Evolutionary conservation across 768 basidiomycete genomes (phyloP).

Genomic region (Dentipellis sp.): DNA sequence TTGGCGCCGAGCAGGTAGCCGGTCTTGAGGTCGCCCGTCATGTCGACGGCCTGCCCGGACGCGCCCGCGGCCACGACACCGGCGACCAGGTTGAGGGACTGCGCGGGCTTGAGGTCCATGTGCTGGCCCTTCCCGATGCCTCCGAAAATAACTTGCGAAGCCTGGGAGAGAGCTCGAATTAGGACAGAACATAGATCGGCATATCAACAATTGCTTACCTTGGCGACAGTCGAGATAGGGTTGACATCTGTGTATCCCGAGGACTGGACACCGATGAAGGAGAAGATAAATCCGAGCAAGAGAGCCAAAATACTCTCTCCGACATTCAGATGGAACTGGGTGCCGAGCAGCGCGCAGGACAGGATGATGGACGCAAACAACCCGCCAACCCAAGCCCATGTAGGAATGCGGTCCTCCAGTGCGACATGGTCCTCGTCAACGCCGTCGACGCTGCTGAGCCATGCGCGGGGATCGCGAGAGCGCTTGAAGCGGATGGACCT

Average conservation of each 20-base stretch:
- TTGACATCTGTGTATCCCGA: conserved; percentile 53
- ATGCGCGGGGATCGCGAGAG: conserved; percentile 9
- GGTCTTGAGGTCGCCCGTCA: conserved; percentile 65
- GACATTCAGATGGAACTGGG: conserved; percentile 46
- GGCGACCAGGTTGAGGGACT: conserved; percentile 39
- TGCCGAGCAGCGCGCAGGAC: conserved; percentile 43
- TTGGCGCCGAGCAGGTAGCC: conserved; percentile 58
- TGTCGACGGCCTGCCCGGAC: conserved; percentile 50
- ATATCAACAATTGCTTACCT: conserved; percentile 20
- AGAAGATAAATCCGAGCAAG: conserved; percentile 53
- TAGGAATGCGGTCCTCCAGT: conserved; percentile 47
- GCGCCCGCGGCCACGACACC: conserved; percentile 47
- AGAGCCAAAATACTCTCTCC: conserved; percentile 49
- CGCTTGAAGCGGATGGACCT: background rate
- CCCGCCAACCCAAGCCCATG: conserved; percentile 44
- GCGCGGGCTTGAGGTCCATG: conserved; percentile 26
- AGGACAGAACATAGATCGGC: background rate
- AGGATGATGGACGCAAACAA: conserved; percentile 38
- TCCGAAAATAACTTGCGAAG: conserved; percentile 58
- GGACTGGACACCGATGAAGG: conserved; percentile 58
- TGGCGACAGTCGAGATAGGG: conserved; percentile 50
- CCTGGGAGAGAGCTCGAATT: conserved; percentile 17
- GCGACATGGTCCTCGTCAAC: conserved; percentile 43
- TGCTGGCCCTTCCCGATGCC: conserved; percentile 43
- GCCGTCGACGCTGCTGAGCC: conserved; percentile 19